A percentile compares a stretch with the other conserved stretches of the same genome.
Evolutionary conservation across 306 rosid genomes (phyloP).

Genomic region (Spatholobus suberectus): DNA sequence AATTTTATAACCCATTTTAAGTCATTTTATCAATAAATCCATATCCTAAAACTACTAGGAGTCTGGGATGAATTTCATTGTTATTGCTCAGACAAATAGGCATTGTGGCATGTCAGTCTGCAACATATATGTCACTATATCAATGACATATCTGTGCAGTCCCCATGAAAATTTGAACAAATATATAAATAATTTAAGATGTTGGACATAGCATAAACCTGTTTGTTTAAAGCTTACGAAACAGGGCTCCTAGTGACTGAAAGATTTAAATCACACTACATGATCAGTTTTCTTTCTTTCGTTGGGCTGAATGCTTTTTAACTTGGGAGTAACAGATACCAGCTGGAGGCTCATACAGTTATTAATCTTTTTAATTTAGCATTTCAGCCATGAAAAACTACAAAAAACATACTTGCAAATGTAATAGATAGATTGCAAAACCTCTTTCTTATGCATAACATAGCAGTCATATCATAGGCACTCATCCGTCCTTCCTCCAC

Average conservation of each 20-base stretch:
- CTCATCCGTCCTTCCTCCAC: constrained; percentile 5
- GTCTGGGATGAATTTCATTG: too few relatives aligned
- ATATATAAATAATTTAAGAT: neutral
- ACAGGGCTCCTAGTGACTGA: neutral
- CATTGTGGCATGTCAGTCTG: neutral
- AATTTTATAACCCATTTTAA: neutral
- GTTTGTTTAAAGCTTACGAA: too few relatives aligned
- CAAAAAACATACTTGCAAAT: constrained; percentile 24
- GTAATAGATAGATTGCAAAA: constrained; percentile 14
- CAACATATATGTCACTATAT: neutral
- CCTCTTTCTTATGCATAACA: too few relatives aligned
- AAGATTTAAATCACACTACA: too few relatives aligned
- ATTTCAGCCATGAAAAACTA: constrained; percentile 1
- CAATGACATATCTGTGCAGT: neutral
- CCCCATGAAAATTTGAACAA: neutral
- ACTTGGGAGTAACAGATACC: neutral
- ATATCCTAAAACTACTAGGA: neutral
- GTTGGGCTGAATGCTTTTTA: neutral
- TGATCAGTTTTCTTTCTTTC: too few relatives aligned
- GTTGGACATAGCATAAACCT: neutral
- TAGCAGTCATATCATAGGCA: too few relatives aligned
- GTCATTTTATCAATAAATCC: neutral
- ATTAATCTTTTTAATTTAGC: neutral
- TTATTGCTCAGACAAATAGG: constrained; percentile 14
- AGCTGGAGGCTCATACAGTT: neutral